Evolutionary conservation across 2,329 filamentous ascomycete species (phyloP), one percentile per base, ranked within the genome.

Genomic region (Penicillium sp.): DNA sequence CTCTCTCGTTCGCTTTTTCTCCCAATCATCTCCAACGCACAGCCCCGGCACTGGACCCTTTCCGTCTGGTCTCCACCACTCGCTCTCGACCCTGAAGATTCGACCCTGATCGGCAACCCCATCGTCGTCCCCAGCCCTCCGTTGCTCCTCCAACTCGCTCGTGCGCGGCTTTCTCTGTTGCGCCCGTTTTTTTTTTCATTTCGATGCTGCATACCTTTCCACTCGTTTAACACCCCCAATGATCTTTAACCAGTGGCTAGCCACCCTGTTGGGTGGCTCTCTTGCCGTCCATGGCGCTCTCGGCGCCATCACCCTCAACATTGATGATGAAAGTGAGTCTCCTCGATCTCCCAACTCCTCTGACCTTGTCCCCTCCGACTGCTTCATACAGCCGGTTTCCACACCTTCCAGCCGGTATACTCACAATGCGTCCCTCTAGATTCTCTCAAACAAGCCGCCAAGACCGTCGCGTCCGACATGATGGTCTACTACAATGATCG

Each of bases 401-500:
- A 7, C 13, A 22, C 16, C 14, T 36, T 6, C 18, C 22, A 7
- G 19, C 22, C 22, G 16, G 24, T 27, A 39, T 37, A 6, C 49
- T 51, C 5, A 54, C 39, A 27, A 39, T 54, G 39, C 27, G 40
- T n/a, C 37, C 40, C 6, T 36, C 16, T 53, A 73, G 70, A 62
- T 43, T 75, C 74, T 3, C 66, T 79, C 39, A 74, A 74, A 58
- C 63, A 64, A 3, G 73, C 72, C 16, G 70, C 75, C 16, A 69
- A 73, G 36, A 73, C 67, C 1, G 69, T 75, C 43, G 75, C 76
- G 18, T 69, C 69, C 50, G 73, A 75, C 31, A 77, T 78, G 73
- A 77, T 78, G 67, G 62, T 66, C 18, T 69, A 66, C 54, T 79
- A 79, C 59, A 68, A 73, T 35, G 69, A 70, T 43, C 76, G 77